These are phyloP conservation scores for Talaromyces sp. DNA, from an alignment of 2,329 filamentous ascomycete genomes.

Conservation along the genomic window DNA sequence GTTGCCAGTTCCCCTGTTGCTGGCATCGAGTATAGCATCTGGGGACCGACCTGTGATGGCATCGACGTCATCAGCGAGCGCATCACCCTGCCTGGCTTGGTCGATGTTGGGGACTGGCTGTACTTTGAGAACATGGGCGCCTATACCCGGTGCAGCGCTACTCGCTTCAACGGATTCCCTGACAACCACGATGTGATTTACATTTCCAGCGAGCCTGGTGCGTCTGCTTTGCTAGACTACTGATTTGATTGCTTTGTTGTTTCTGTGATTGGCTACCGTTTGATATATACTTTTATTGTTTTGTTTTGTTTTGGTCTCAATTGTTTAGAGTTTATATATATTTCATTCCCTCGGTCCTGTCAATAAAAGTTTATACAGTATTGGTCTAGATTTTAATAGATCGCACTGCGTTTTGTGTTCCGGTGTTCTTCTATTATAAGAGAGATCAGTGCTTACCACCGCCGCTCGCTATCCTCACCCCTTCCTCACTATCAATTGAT, in stretches of 20 bases:
- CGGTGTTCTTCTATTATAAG: too few relatives aligned
- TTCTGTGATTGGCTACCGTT: background rate
- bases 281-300: background rate
- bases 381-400: background rate
- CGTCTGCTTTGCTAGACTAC: slow-evolving; percentile 62
- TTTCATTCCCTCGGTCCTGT: background rate
- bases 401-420: background rate
- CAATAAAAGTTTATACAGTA: background rate
- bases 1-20: slow-evolving; percentile 18
- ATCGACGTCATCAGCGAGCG: slow-evolving; percentile 90
- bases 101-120: slow-evolving; percentile 94
- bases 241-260: slow-evolving; percentile 16
- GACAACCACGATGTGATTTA: slow-evolving; percentile 91
- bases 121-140: slow-evolving; percentile 99
- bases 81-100: slow-evolving; percentile 66
- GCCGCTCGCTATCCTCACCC: too few relatives aligned
- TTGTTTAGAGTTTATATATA: background rate
- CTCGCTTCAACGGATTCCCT: slow-evolving; percentile 94
- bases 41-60: slow-evolving; percentile 96
- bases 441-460: too few relatives aligned
- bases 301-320: background rate
- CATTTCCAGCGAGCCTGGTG: slow-evolving; percentile 88
- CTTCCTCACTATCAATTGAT: too few relatives aligned
- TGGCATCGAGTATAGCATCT: slow-evolving; percentile 84
- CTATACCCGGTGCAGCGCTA: slow-evolving; percentile 97